Evolutionary conservation across 768 basidiomycete species (phyloP).

Genomic region (Boletus pseudo-olivaceus): DNA sequence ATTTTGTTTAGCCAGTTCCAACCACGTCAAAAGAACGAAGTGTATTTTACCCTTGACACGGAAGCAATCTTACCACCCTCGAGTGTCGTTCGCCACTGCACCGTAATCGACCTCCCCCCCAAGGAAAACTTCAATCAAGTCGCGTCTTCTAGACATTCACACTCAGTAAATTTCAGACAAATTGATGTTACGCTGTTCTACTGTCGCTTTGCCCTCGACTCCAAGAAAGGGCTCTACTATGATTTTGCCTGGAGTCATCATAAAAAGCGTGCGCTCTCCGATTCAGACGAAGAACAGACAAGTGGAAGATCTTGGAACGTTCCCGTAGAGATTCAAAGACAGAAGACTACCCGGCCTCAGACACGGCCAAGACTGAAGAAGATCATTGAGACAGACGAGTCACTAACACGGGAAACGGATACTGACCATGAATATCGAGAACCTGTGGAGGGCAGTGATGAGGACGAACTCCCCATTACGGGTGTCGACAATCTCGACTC

Average conservation of each 20-base stretch:
- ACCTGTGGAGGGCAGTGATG: conserved; percentile 10
- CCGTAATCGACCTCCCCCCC: conserved; percentile 35
- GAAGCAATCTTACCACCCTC: conserved; percentile 48
- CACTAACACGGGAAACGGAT: conserved; percentile 14
- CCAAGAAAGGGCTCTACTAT: conserved; percentile 59
- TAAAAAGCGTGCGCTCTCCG: conserved; percentile 36
- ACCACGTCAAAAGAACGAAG: conserved; percentile 55
- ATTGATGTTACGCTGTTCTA: conserved; percentile 39
- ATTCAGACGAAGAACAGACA: conserved; percentile 25
- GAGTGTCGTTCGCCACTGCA: conserved; percentile 50
- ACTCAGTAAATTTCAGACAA: conserved; percentile 8
- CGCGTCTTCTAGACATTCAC: conserved; percentile 13
- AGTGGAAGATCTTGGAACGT: conserved; percentile 50
- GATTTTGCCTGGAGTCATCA: conserved; percentile 57
- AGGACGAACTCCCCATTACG: conserved; percentile 19
- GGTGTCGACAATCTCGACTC: conserved; percentile 20
- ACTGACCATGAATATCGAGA: conserved; percentile 25
- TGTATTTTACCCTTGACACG: conserved; percentile 60
- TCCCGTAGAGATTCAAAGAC: conserved; percentile 20
- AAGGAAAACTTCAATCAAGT: conserved; percentile 2
- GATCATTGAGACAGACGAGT: conserved; percentile 25
- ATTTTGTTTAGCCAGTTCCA: not conserved
- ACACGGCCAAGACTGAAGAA: conserved; percentile 21
- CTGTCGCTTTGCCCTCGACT: conserved; percentile 58
- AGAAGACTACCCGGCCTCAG: conserved; percentile 4